Conservation (phyloP, 192 early-diverging fungal genomes). For the Backusella tuberculispora region DNA sequence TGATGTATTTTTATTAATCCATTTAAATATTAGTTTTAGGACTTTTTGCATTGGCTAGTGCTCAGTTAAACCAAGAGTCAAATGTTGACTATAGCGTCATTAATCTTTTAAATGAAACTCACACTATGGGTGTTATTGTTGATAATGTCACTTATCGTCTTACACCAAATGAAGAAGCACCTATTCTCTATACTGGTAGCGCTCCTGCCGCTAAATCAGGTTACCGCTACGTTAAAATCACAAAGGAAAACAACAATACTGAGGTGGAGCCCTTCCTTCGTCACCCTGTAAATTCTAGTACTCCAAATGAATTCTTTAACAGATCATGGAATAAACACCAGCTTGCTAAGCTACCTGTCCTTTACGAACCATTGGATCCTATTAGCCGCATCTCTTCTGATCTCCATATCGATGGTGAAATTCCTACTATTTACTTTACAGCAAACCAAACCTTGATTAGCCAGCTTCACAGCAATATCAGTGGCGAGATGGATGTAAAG, state of each 20-base stretch:
- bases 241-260: neutral
- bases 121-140: constrained; percentile 21
- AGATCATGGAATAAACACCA: constrained; percentile 24
- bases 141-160: constrained; percentile 19
- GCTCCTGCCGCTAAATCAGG: constrained; percentile 15
- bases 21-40: neutral
- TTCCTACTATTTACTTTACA: constrained; percentile 25
- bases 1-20: neutral
- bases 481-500: neutral
- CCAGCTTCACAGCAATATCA: constrained; percentile 9
- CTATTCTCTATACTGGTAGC: constrained; percentile 20
- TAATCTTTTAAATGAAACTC: neutral
- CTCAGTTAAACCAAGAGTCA: neutral
- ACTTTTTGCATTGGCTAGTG: neutral
- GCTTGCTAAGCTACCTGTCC: neutral
- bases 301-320: constrained; percentile 30
- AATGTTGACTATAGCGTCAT: constrained; percentile 7
- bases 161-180: neutral
- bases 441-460: constrained; percentile 21
- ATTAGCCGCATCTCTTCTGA: constrained; percentile 30
- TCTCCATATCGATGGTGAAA: constrained; percentile 31
- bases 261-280: constrained; percentile 18
- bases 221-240: constrained; percentile 5
- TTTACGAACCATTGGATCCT: neutral
- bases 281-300: neutral